Evolutionary conservation across 345 rosid species (phyloP).

Genomic region (Syzygium aqueum): DNA sequence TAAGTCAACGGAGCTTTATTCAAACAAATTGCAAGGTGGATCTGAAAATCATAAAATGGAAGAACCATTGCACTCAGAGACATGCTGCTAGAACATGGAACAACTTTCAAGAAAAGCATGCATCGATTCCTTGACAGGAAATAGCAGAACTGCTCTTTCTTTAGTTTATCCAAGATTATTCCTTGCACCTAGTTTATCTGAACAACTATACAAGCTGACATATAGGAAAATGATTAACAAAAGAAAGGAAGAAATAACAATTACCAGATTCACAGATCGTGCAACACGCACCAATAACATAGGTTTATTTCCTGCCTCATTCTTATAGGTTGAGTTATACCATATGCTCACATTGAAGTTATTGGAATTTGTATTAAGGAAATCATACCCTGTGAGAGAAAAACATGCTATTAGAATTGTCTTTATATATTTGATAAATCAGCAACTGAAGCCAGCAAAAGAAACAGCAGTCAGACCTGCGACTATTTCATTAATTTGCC

Average conservation of each 20-base stretch:
- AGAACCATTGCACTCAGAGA: neutral
- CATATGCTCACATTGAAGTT: conserved; percentile 61
- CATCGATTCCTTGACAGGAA: neutral
- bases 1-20: neutral
- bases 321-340: conserved; percentile 66
- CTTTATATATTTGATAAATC: neutral
- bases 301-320: conserved; percentile 2
- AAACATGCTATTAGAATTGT: neutral
- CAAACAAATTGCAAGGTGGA: neutral
- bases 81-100: neutral
- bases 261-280: conserved; percentile 85
- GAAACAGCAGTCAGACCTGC: conserved; percentile 43
- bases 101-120: neutral
- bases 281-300: conserved; percentile 45
- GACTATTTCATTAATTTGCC: conserved; percentile 56
- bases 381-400: conserved; percentile 36
- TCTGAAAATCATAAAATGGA: neutral
- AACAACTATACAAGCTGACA: neutral
- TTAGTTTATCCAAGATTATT: neutral
- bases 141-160: neutral
- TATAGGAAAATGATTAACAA: neutral
- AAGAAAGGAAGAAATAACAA: neutral
- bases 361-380: conserved; percentile 48
- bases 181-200: neutral
- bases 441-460: neutral